phyloP scores from a whole-genome alignment of 257 asterid genomes.

The Sherardia arvensis region DNA sequence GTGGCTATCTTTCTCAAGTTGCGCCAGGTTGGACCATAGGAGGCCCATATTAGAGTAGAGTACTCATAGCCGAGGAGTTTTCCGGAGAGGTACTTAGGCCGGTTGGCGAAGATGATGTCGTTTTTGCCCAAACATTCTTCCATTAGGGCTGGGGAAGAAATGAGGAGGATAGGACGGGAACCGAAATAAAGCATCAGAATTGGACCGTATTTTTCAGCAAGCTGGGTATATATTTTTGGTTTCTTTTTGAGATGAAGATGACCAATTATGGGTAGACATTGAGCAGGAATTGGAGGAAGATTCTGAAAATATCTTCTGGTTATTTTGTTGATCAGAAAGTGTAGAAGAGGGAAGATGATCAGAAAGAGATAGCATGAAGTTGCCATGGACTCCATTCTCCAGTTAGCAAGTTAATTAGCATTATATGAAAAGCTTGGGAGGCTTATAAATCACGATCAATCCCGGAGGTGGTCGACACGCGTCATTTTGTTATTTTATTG shows the following conservation, averaged over 20 bases:
- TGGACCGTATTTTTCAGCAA: slow-evolving; percentile 48
- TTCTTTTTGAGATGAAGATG: slow-evolving; percentile 48
- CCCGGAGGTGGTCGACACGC: too few species aligned
- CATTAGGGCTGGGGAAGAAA: slow-evolving; percentile 49
- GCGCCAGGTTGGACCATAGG: slow-evolving; percentile 43
- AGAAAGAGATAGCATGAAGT: slow-evolving; percentile 5
- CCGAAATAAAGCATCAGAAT: slow-evolving; percentile 54
- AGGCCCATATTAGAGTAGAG: slow-evolving; percentile 46
- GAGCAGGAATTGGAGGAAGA: slow-evolving; percentile 66
- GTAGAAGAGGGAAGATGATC: slow-evolving; percentile 18
- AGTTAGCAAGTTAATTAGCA: too few species aligned
- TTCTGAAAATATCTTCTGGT: slow-evolving; percentile 31
- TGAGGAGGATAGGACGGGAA: slow-evolving; percentile 44
- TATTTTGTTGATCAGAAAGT: slow-evolving; percentile 19
- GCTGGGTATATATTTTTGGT: slow-evolving; percentile 37
- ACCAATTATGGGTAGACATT: slow-evolving; percentile 49
- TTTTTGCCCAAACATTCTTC: slow-evolving; percentile 59
- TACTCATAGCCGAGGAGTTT: slow-evolving; percentile 51
- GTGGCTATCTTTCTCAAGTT: slow-evolving; percentile 24
- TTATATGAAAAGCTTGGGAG: too few species aligned
- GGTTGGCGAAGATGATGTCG: slow-evolving; percentile 56
- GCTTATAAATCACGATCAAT: too few species aligned
- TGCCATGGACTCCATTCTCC: too few species aligned
- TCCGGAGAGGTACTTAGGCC: slow-evolving; percentile 59
- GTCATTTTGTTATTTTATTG: too few species aligned